phyloP scores from a whole-genome alignment of 352 stramenopile genomes.

The Phytopythium sindhum region DNA sequence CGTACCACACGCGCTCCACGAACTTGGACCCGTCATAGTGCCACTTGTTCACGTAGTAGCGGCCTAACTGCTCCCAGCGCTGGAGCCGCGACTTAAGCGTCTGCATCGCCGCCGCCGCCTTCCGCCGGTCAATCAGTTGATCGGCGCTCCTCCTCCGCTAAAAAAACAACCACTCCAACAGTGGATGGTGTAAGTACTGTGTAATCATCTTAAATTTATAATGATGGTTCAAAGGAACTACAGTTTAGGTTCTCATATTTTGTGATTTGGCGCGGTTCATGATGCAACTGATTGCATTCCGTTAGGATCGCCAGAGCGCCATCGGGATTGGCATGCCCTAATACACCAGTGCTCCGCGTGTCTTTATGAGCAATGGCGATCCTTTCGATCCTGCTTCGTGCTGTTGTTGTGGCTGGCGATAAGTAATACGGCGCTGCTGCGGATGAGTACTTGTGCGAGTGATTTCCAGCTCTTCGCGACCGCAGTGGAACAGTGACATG shows the following conservation, averaged over 20 bases:
- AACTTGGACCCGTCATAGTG: constrained; percentile 79
- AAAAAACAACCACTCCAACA: no score
- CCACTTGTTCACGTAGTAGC: constrained; percentile 84
- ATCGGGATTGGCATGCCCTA: no score
- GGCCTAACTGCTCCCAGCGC: constrained; percentile 61
- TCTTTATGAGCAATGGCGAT: no score
- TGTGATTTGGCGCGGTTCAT: neutral
- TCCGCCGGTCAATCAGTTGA: neutral
- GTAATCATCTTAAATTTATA: neutral
- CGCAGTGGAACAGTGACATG: no score
- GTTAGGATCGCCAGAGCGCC: neutral
- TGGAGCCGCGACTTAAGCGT: constrained; percentile 40
- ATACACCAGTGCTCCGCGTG: no score
- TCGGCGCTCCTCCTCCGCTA: neutral
- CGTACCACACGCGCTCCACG: constrained; percentile 69
- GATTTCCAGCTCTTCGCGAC: no score
- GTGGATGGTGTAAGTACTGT: neutral
- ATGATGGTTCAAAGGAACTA: neutral
- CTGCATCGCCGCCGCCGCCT: constrained; percentile 15
- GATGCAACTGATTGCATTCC: neutral
- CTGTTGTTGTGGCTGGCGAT: no score
- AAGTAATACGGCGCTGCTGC: no score
- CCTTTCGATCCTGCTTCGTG: no score
- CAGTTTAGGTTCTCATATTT: neutral
- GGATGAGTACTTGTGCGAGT: no score